Conservation (phyloP, 495 filamentous ascomycete genomes). For the Darksidea phi region DNA sequence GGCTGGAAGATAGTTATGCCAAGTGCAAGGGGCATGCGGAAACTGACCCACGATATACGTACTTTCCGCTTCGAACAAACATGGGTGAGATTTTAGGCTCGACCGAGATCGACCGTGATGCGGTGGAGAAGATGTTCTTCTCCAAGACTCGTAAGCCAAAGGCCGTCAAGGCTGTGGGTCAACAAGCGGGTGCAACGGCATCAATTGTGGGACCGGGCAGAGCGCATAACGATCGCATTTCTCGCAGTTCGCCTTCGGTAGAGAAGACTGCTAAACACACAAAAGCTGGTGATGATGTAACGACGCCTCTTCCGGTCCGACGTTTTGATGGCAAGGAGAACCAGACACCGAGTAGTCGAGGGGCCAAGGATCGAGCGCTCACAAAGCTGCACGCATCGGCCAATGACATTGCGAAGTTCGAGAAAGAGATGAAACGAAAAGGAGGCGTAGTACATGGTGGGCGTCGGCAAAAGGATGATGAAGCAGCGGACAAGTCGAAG, state of each 20-base stretch:
- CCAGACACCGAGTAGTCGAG: conserved; percentile 79
- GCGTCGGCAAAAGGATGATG: conserved; percentile 51
- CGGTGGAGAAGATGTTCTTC: conserved; percentile 57
- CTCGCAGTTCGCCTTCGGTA: conserved; percentile 28
- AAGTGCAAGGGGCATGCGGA: conserved; percentile 70
- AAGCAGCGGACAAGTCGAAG: conserved; percentile 26
- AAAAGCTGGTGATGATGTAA: conserved; percentile 19
- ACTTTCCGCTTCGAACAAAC: conserved; percentile 86
- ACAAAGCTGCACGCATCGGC: conserved; percentile 72
- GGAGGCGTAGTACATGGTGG: conserved; percentile 81
- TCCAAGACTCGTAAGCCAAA: conserved; percentile 33
- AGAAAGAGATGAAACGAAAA: conserved; percentile 88
- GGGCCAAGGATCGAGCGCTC: conserved; percentile 79
- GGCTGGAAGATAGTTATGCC: conserved; percentile 96
- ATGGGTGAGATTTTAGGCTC: conserved; percentile 89
- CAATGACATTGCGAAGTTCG: conserved; percentile 80
- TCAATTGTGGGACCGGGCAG: conserved; percentile 5
- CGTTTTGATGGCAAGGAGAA: conserved; percentile 72
- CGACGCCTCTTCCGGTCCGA: conserved; percentile 52
- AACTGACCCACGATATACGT: conserved; percentile 67
- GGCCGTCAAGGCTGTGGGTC: conserved; percentile 4
- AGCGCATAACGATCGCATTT: conserved; percentile 9
- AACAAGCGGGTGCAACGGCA: neutral
- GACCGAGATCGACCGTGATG: conserved; percentile 62
- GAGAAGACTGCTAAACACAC: conserved; percentile 15